These are phyloP conservation scores for Capsicum chinense DNA, from an alignment of 257 asterid genomes.

Conservation along the genomic window DNA sequence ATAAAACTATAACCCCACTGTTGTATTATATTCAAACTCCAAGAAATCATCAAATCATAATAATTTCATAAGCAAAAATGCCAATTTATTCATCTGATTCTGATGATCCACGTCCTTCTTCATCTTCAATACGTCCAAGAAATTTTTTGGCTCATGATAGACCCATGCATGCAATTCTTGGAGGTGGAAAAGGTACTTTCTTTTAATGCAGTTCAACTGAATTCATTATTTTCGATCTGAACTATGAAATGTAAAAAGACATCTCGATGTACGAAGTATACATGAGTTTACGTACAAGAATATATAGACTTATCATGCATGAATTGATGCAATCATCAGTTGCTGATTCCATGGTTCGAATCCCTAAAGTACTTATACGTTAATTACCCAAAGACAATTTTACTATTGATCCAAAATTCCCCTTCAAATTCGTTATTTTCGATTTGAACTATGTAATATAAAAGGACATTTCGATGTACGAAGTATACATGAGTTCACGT, in stretches of 20 bases:
- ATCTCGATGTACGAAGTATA: not conserved
- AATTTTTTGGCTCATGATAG: constrained; percentile 50
- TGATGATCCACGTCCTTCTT: constrained; percentile 25
- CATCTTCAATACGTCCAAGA: constrained; percentile 25
- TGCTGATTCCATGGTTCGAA: not conserved
- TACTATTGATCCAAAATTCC: too few species aligned
- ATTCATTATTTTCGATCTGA: not conserved
- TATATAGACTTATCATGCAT: not conserved
- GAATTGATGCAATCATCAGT: too few species aligned
- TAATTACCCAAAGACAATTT: too few species aligned
- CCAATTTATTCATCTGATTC: constrained; percentile 36
- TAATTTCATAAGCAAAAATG: not conserved
- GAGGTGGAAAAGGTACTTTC: constrained; percentile 59
- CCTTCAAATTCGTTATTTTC: not conserved
- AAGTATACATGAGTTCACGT: too few species aligned
- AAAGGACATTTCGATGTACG: not conserved
- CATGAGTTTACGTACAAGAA: not conserved
- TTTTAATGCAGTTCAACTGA: not conserved
- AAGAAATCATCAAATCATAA: not conserved
- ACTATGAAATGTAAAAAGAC: not conserved
- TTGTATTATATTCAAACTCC: not conserved
- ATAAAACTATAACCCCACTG: not conserved
- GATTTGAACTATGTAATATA: not conserved
- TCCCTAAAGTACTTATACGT: too few species aligned
- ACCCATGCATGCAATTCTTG: constrained; percentile 57